A percentile compares a stretch with the other conserved stretches of the same genome.
These are phyloP conservation scores for Pseudogymnoascus sp. DNA, from an alignment of 2,329 filamentous ascomycete genomes.

Conservation along the genomic window DNA sequence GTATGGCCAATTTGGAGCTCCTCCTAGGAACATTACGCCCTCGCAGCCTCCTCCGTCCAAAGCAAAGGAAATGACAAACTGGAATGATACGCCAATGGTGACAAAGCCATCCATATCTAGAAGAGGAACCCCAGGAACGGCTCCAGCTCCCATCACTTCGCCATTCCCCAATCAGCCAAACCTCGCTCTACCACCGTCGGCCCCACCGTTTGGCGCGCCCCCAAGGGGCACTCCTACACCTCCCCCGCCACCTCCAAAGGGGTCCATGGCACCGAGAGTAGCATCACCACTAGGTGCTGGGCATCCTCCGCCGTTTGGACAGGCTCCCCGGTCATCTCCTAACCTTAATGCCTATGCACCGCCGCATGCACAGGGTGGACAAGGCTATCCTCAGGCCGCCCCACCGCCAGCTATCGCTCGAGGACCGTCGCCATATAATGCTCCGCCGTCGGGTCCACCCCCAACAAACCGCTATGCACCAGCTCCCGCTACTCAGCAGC, in stretches of 20 bases:
- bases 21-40: slow-evolving; percentile 60
- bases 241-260: slow-evolving; percentile 79
- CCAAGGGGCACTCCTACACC: slow-evolving; percentile 61
- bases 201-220: slow-evolving; percentile 47
- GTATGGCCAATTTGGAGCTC: slow-evolving; percentile 42
- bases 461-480: slow-evolving; percentile 72
- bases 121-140: slow-evolving; percentile 63
- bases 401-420: slow-evolving; percentile 58
- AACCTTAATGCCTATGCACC: slow-evolving; percentile 61
- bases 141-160: slow-evolving; percentile 56
- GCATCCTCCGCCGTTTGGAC: slow-evolving; percentile 44
- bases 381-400: slow-evolving; percentile 28
- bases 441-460: slow-evolving; percentile 64
- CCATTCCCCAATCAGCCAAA: slow-evolving; percentile 66
- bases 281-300: slow-evolving; percentile 61
- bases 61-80: slow-evolving; percentile 67
- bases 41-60: slow-evolving; percentile 64
- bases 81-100: slow-evolving; percentile 94
- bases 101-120: slow-evolving; percentile 63
- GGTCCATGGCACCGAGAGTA: slow-evolving; percentile 60
- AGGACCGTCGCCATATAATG: slow-evolving; percentile 79
- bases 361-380: slow-evolving; percentile 36
- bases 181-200: slow-evolving; percentile 49
- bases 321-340: slow-evolving; percentile 46
- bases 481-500: slow-evolving; percentile 50